phyloP scores from a whole-genome alignment of 192 early-diverging fungal genomes.

The Coemansia aciculifera region DNA sequence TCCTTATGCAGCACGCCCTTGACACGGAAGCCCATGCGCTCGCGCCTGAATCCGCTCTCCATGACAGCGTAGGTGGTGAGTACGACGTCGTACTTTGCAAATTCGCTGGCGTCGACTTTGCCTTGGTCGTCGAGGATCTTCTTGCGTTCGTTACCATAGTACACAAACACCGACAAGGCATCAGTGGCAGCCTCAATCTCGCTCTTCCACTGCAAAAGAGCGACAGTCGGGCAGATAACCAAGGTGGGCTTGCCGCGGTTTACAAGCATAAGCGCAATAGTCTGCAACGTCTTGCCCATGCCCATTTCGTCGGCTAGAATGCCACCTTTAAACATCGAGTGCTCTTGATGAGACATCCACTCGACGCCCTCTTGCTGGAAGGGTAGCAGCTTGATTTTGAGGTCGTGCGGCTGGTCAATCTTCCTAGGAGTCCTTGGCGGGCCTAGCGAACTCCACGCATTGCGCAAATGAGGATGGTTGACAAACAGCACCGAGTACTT shows the following conservation, averaged over 20 bases:
- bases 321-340: slow-evolving; percentile 69
- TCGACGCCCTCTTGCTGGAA: slow-evolving; percentile 85
- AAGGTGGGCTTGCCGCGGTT: slow-evolving; percentile 71
- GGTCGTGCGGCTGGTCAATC: slow-evolving; percentile 64
- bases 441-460: slow-evolving; percentile 36
- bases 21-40: slow-evolving; percentile 68
- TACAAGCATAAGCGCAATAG: slow-evolving; percentile 74
- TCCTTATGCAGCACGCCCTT: slow-evolving; percentile 65
- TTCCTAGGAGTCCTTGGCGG: slow-evolving; percentile 2
- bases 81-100: slow-evolving; percentile 75
- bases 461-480: slow-evolving; percentile 41
- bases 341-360: slow-evolving; percentile 84
- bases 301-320: slow-evolving; percentile 90
- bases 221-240: slow-evolving; percentile 85
- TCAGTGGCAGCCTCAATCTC: slow-evolving; percentile 72
- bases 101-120: slow-evolving; percentile 18
- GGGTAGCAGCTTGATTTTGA: slow-evolving; percentile 77
- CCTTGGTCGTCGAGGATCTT: slow-evolving; percentile 48
- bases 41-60: slow-evolving; percentile 70
- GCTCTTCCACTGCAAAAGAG: slow-evolving; percentile 83
- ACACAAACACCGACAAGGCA: slow-evolving; percentile 67
- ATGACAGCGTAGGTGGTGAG: slow-evolving; percentile 77
- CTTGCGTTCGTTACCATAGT: slow-evolving; percentile 72
- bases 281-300: slow-evolving; percentile 94
- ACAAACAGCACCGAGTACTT: slow-evolving; percentile 25